These are phyloP conservation scores for Trametes gibbosa DNA, from an alignment of 768 basidiomycete genomes.

Conservation along the genomic window DNA sequence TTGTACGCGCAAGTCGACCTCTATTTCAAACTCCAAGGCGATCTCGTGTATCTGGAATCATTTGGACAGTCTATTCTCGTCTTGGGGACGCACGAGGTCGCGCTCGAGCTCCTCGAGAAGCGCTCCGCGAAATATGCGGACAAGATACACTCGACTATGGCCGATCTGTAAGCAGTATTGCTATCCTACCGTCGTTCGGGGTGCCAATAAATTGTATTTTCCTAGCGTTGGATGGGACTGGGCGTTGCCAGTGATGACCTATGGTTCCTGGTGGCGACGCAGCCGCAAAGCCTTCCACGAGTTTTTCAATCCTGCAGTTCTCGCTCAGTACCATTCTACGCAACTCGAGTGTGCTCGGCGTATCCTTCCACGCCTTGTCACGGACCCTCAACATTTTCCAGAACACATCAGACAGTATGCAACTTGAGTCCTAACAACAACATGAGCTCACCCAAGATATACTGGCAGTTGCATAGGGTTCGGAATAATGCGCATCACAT, in stretches of 20 bases:
- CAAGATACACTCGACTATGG: constrained; percentile 5
- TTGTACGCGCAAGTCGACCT: background rate
- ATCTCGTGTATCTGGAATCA: constrained; percentile 12
- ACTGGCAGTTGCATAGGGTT: background rate
- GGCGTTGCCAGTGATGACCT: background rate
- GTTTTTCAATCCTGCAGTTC: background rate
- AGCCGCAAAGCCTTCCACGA: constrained; percentile 5
- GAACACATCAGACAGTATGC: constrained; percentile 11
- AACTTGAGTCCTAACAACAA: too few relatives aligned
- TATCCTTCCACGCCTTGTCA: background rate
- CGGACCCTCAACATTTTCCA: background rate
- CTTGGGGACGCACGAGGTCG: constrained; percentile 9
- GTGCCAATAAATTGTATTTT: background rate
- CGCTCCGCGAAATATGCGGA: constrained; percentile 21
- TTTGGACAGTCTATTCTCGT: constrained; percentile 15
- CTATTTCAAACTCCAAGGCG: background rate
- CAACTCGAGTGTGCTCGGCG: background rate
- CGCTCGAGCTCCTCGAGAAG: constrained; percentile 22
- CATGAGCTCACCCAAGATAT: too few relatives aligned
- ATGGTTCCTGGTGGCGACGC: constrained; percentile 7
- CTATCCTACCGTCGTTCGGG: background rate
- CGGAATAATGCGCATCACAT: constrained; percentile 5
- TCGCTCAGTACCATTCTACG: background rate
- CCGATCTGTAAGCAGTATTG: background rate
- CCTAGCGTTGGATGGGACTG: constrained; percentile 3